Percentiles rank a stretch among this genome's conserved stretches.
Conservation (phyloP, 805 yeast species). For the Starmerella gropengiesseri region DNA sequence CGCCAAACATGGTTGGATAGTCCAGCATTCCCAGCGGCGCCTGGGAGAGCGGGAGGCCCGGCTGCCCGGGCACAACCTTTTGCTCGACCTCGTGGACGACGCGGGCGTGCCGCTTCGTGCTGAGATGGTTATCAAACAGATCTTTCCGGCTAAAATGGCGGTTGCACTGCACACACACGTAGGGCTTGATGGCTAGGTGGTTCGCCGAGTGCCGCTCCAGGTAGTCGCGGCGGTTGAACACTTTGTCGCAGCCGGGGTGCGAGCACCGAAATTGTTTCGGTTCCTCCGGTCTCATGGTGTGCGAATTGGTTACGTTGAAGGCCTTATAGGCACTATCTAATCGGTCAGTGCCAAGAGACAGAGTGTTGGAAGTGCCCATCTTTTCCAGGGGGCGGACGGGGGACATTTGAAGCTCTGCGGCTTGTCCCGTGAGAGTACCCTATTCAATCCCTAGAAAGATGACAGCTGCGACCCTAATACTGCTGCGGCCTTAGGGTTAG, state of each 20-base stretch:
- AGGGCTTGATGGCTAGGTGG: constrained; percentile 31
- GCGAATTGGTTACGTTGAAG: too few relatives aligned
- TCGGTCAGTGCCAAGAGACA: too few relatives aligned
- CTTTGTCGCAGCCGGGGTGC: constrained; percentile 28
- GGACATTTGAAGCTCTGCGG: too few relatives aligned
- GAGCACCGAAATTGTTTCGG: constrained; percentile 29
- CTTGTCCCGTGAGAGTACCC: constrained; percentile 4
- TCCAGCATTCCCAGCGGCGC: too few relatives aligned
- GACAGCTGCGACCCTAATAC: constrained; percentile 3
- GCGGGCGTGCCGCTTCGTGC: constrained; percentile 29
- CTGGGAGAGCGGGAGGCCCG: too few relatives aligned
- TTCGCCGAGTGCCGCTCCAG: constrained; percentile 32
- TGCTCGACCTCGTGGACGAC: constrained; percentile 20
- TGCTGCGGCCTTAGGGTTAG: too few relatives aligned
- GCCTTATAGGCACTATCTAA: too few relatives aligned
- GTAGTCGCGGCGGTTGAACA: constrained; percentile 30
- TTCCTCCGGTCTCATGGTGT: constrained; percentile 6
- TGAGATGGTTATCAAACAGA: constrained; percentile 30
- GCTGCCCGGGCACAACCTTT: not conserved
- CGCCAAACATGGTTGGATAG: not conserved
- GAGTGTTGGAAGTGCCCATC: constrained; percentile 2
- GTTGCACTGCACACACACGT: constrained; percentile 28
- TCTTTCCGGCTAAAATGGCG: constrained; percentile 30
- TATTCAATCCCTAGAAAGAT: constrained; percentile 5
- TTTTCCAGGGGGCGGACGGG: constrained; percentile 3